These are phyloP conservation scores for Blastomyces gilchristii DNA, from an alignment of 2,329 filamentous ascomycete species.

Conservation along the genomic window DNA sequence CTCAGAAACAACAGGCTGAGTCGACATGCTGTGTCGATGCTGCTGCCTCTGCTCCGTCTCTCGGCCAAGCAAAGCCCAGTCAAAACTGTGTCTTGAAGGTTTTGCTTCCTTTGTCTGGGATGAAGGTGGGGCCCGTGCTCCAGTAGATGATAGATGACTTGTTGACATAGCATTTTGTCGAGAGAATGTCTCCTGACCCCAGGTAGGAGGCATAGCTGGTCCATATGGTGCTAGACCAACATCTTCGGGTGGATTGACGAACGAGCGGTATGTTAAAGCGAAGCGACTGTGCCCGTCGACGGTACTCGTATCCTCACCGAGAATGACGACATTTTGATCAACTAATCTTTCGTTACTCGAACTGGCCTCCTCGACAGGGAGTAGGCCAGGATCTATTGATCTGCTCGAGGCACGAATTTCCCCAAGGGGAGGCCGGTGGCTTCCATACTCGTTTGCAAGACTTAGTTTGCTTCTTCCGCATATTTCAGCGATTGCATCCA, in stretches of 20 bases:
- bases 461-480: conserved; percentile 52
- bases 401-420: conserved; percentile 40
- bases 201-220: conserved; percentile 14
- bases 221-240: conserved; percentile 18
- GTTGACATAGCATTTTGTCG: background rate
- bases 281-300: conserved; percentile 28
- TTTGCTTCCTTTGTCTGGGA: conserved; percentile 10
- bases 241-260: conserved; percentile 27
- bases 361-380: conserved; percentile 36
- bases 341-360: conserved; percentile 28
- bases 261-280: conserved; percentile 29
- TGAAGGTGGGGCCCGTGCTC: conserved; percentile 13
- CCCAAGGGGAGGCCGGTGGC: conserved; percentile 51
- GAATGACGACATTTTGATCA: conserved; percentile 29
- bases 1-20: conserved; percentile 32
- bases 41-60: conserved; percentile 10
- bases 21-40: conserved; percentile 20
- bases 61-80: conserved; percentile 24
- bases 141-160: conserved; percentile 5
- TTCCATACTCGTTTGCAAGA: conserved; percentile 52
- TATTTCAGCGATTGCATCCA: conserved; percentile 54
- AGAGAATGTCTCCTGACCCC: conserved; percentile 13
- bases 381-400: conserved; percentile 20
- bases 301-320: conserved; percentile 32
- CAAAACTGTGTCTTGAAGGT: conserved; percentile 8